Conservation (phyloP, 208 protist species). For the Histomonas meleagridis region DNA sequence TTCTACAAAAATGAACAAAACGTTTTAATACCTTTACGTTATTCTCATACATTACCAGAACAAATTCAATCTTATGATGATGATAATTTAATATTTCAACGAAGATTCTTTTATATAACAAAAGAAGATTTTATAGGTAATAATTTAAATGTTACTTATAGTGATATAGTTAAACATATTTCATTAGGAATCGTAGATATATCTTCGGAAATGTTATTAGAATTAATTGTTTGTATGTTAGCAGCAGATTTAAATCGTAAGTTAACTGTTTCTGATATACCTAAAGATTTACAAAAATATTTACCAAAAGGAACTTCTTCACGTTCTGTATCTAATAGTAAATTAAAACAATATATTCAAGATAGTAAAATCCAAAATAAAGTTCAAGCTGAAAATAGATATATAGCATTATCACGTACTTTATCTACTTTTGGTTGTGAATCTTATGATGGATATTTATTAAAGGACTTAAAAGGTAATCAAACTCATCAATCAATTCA, state of each 20-base stretch:
- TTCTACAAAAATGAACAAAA: background rate
- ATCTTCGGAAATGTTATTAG: background rate
- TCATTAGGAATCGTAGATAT: background rate
- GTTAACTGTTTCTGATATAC: background rate
- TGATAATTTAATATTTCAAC: background rate
- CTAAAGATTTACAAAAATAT: background rate
- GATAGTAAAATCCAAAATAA: background rate
- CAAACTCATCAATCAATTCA: background rate
- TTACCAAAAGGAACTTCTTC: background rate
- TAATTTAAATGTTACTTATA: background rate
- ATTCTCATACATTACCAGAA: background rate
- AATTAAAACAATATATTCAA: background rate
- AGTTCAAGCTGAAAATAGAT: background rate
- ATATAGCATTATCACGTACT: background rate
- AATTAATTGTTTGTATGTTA: background rate
- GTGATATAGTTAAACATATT: background rate
- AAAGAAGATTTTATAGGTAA: background rate
- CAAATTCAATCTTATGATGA: background rate
- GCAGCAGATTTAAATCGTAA: background rate
- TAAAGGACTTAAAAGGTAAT: background rate
- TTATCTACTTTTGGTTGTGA: background rate
- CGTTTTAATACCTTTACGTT: background rate
- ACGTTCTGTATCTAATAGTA: background rate
- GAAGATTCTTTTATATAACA: background rate
- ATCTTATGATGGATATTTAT: background rate